Percentiles rank a stretch among this genome's conserved stretches.
Evolutionary conservation across 306 rosid genomes (phyloP).

Genomic region (Alnus rubra): DNA sequence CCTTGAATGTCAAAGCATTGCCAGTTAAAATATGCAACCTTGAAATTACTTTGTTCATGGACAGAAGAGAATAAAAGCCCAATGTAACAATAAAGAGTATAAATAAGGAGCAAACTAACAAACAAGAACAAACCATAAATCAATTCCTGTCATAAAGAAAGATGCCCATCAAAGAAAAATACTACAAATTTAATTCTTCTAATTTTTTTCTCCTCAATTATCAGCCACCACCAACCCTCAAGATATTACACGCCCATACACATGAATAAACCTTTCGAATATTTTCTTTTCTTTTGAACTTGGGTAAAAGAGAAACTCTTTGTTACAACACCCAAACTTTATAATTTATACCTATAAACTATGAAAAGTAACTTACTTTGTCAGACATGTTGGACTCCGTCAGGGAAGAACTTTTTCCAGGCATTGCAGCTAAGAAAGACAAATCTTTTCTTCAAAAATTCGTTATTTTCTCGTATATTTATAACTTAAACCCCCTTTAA

Average conservation of each 20-base stretch:
- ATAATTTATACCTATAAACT: not conserved
- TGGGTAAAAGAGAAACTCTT: not conserved
- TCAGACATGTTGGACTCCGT: conserved; percentile 8
- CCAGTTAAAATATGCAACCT: not conserved
- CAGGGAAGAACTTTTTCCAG: not conserved
- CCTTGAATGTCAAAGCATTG: conserved; percentile 34
- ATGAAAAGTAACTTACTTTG: conserved; percentile 3
- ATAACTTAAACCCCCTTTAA: not conserved
- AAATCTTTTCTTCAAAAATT: not conserved
- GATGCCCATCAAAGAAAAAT: not conserved
- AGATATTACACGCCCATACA: not conserved
- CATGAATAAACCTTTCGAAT: not conserved
- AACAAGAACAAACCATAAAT: not conserved
- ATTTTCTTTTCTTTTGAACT: not conserved
- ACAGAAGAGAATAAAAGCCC: not conserved
- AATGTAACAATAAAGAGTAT: not conserved
- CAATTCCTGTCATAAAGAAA: not conserved
- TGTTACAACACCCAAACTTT: not conserved
- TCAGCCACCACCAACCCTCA: too few relatives aligned
- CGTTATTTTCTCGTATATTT: not conserved
- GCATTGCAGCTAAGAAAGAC: conserved; percentile 4
- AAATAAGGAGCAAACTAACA: not conserved
- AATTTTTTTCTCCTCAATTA: too few relatives aligned
- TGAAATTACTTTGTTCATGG: not conserved
- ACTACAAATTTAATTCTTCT: not conserved